These are phyloP conservation scores for Thermomyces lanuginosus DNA, from an alignment of 2,329 filamentous ascomycete genomes.

Conservation along the genomic window DNA sequence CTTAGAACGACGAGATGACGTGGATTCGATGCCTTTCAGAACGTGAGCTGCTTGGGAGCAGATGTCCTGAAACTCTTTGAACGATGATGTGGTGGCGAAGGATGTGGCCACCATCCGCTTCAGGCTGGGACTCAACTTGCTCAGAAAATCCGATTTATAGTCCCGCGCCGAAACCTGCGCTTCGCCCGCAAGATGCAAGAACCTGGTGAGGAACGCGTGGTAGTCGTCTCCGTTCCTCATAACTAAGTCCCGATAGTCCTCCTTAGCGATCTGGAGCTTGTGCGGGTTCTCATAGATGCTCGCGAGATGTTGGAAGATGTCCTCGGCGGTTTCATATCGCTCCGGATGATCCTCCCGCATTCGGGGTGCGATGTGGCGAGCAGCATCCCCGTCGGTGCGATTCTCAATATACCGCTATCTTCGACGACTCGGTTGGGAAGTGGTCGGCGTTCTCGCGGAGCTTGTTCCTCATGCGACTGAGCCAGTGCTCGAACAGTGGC, in stretches of 20 bases:
- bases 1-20: too few species aligned
- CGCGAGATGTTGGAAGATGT: constrained; percentile 2
- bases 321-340: neutral
- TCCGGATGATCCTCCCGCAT: neutral
- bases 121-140: too few species aligned
- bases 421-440: constrained; percentile 1
- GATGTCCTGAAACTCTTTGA: too few species aligned
- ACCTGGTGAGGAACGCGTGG: constrained; percentile 2
- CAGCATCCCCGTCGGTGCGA: constrained; percentile 1
- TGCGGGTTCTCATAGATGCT: constrained; percentile 2
- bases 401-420: constrained; percentile 4
- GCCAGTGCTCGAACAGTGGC: constrained; percentile 6
- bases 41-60: too few species aligned
- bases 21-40: too few species aligned
- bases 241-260: neutral
- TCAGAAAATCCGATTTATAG: too few species aligned
- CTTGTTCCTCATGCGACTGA: constrained; percentile 4
- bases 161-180: too few species aligned
- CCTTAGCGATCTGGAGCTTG: neutral
- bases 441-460: constrained; percentile 5
- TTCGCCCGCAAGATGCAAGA: constrained; percentile 1
- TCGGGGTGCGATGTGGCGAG: neutral
- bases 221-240: neutral
- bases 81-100: too few species aligned
- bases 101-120: too few species aligned